phyloP scores from a whole-genome alignment of 352 stramenopile genomes.

The Phytophthora sansomeana region DNA sequence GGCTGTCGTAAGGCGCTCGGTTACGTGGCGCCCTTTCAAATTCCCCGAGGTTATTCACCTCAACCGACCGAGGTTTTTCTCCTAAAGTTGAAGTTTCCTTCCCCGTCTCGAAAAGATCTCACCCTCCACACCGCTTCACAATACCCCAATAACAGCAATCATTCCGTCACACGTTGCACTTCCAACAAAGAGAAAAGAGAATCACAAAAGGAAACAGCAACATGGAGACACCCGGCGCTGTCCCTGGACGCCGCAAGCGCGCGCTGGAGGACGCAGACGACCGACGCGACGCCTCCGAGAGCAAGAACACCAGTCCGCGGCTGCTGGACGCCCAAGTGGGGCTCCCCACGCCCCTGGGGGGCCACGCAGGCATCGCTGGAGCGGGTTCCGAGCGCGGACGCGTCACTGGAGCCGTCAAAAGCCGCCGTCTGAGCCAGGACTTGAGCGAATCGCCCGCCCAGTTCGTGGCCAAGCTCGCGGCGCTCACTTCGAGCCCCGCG shows the following conservation, averaged over 20 bases:
- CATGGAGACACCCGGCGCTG: slow-evolving; percentile 35
- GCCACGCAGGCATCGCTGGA: slow-evolving; percentile 6
- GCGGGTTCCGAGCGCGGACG: slow-evolving; percentile 10
- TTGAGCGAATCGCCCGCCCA: slow-evolving; percentile 9
- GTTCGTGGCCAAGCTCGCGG: slow-evolving; percentile 24
- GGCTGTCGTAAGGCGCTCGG: neutral
- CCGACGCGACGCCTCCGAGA: slow-evolving; percentile 13
- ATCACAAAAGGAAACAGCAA: slow-evolving; percentile 24
- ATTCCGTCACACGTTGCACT: slow-evolving; percentile 5
- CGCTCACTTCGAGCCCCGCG: slow-evolving; percentile 1
- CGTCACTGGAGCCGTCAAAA: slow-evolving; percentile 38
- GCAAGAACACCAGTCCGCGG: slow-evolving; percentile 31
- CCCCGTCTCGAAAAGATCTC: neutral
- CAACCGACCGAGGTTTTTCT: slow-evolving; percentile 16
- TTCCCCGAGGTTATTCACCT: slow-evolving; percentile 1
- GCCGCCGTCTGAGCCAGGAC: slow-evolving; percentile 30
- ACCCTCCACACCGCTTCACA: neutral
- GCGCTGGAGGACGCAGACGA: slow-evolving; percentile 39
- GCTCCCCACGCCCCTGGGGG: neutral
- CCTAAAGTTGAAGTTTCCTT: slow-evolving; percentile 1
- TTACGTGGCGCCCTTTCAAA: slow-evolving; percentile 16
- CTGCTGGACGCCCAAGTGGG: slow-evolving; percentile 28
- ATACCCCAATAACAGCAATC: neutral
- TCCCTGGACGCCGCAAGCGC: slow-evolving; percentile 42
- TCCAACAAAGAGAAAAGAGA: slow-evolving; percentile 10